Evolutionary conservation across 2,329 filamentous ascomycete genomes (phyloP).

Genomic region (Xylariaceae sp.): DNA sequence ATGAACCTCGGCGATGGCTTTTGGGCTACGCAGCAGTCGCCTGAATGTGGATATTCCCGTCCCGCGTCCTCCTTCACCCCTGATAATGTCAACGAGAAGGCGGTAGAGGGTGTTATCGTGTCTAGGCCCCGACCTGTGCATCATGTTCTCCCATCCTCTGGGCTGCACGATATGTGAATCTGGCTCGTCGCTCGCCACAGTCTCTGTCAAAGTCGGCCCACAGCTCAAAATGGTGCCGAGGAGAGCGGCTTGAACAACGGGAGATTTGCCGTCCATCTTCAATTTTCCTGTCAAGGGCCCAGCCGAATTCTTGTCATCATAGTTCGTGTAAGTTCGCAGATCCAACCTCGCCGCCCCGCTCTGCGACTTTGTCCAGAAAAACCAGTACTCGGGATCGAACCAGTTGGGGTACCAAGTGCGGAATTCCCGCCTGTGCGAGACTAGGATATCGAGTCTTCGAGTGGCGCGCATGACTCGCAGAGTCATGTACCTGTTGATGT

Average conservation of each 20-base stretch:
- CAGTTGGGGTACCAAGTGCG: constrained; percentile 16
- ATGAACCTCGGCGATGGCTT: constrained; percentile 1
- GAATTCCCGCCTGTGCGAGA: constrained; percentile 5
- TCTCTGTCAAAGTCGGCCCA: constrained; percentile 12
- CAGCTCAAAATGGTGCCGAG: constrained; percentile 10
- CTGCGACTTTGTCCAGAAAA: constrained; percentile 6
- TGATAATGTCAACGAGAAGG: constrained; percentile 15
- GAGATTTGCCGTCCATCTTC: constrained; percentile 4
- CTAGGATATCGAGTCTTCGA: constrained; percentile 11
- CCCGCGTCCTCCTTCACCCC: constrained; percentile 4
- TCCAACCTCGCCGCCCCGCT: constrained; percentile 1
- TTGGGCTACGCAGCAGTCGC: constrained; percentile 8
- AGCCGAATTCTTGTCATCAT: constrained; percentile 10
- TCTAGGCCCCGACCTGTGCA: no score
- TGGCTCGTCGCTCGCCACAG: constrained; percentile 6
- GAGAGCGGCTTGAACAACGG: constrained; percentile 8
- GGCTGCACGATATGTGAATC: constrained; percentile 3
- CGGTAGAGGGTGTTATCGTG: constrained; percentile 9
- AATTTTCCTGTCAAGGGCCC: constrained; percentile 7
- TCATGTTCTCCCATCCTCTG: constrained; percentile 12
- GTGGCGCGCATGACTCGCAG: constrained; percentile 13
- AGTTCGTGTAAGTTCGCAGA: constrained; percentile 11
- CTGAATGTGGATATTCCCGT: no score
- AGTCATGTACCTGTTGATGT: constrained; percentile 15
- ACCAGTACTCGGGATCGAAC: constrained; percentile 14